Evolutionary conservation across 495 filamentous ascomycete genomes (phyloP), one percentile per base, ranked within the genome.

Genomic region (Chaetomium cochliodes): DNA sequence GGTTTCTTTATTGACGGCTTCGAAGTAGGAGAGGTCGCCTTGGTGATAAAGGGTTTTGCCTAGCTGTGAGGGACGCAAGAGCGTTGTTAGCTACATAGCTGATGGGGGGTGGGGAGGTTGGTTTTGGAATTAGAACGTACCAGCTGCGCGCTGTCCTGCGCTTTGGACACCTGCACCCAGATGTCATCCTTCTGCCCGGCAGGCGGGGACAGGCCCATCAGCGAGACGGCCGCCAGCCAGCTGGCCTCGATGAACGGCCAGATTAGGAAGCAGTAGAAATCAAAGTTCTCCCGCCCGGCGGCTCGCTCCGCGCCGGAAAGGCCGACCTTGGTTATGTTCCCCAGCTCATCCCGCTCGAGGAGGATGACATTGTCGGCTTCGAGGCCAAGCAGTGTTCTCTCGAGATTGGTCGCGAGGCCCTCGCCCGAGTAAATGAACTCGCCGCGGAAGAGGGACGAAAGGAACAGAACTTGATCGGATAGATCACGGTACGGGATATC

Each of bases 21-120:
- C 94, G 68, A 97, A 97, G 74, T 98, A 98, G 25, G 87, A 91
- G 28, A 98, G 85, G 70, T 97, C 93, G 39, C 94, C 94, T 82
- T 98, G 94, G 74, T 98, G 92, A 72, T 97, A 98, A 9, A 98
- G 80, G 0, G 94, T 97, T 81, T 98, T 98, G 22, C 94, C 94
- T 20, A 97, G 86, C 89, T 92, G 57, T 13, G 33, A 37, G 1
- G 15, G 33, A 59, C 39, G 25, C 3, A 25, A n/a, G n/a, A 42
- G 8, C n/a, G 16, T 11, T 0, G 66, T 81, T 58, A 77, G 74
- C 57, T 41, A n/a, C n/a, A n/a, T n/a, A 39, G 28, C 42, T 39
- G 47, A 28, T 1, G 13, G 20, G 8, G 26, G 7, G 25, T 11
- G 28, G 46, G 12, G 3, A 42, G 20, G 15, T 20, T 30, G 52